Percentiles rank a stretch among this genome's conserved stretches.
These are phyloP conservation scores for Emergomyces africanus DNA, from an alignment of 2,329 filamentous ascomycete genomes.

Conservation along the genomic window DNA sequence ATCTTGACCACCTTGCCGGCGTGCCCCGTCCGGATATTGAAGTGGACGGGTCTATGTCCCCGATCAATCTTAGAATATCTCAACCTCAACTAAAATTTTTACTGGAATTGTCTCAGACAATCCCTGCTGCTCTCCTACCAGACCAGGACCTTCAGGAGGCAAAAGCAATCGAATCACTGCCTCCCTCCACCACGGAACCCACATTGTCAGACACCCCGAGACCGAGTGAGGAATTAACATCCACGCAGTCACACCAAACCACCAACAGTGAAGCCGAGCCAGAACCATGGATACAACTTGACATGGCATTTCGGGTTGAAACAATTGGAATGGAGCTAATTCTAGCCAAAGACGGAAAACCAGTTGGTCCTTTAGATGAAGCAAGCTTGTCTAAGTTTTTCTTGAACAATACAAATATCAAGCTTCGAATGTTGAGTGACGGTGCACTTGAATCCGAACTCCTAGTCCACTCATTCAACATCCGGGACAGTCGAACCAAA, in stretches of 20 bases:
- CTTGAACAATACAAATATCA: constrained; percentile 80
- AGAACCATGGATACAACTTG: constrained; percentile 81
- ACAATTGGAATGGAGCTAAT: constrained; percentile 83
- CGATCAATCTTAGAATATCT: constrained; percentile 79
- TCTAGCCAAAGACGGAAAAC: constrained; percentile 58
- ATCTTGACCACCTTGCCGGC: constrained; percentile 70
- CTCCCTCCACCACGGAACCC: constrained; percentile 36
- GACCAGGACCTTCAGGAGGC: constrained; percentile 59
- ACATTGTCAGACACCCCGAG: constrained; percentile 13
- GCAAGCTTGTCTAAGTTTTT: constrained; percentile 90
- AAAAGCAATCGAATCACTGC: constrained; percentile 63
- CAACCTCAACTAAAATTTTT: constrained; percentile 86
- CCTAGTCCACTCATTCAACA: constrained; percentile 86
- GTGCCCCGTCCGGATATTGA: constrained; percentile 78
- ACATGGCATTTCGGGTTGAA: constrained; percentile 78
- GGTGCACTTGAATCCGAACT: constrained; percentile 86
- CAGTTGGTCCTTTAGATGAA: constrained; percentile 62
- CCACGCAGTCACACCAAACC: constrained; percentile 37
- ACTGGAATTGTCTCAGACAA: constrained; percentile 72
- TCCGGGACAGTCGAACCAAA: constrained; percentile 75
- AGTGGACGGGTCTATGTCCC: constrained; percentile 81
- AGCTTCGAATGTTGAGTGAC: constrained; percentile 86
- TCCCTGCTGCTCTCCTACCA: constrained; percentile 74
- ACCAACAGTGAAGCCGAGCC: constrained; percentile 59
- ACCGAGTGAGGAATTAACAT: constrained; percentile 11